These are phyloP conservation scores for Hippophae gyantsensis DNA, from an alignment of 306 rosid genomes.

Conservation along the genomic window DNA sequence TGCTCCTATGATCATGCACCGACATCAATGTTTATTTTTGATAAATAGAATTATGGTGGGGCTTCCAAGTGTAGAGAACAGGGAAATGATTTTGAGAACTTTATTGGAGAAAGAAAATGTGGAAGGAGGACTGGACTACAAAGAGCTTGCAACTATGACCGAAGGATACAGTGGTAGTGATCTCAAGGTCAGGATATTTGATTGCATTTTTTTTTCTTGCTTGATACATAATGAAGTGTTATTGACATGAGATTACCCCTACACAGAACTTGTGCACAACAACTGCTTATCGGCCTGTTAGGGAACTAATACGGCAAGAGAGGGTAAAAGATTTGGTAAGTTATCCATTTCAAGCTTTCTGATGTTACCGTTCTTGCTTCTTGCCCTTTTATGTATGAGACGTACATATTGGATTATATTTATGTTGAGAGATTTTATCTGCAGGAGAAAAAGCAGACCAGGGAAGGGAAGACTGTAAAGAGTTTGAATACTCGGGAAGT, in stretches of 20 bases:
- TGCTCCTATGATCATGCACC: neutral
- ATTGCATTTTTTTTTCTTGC: neutral
- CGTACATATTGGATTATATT: constrained; percentile 1
- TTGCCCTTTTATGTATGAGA: neutral
- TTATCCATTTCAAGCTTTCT: neutral
- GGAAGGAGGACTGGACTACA: constrained; percentile 50
- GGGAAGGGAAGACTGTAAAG: neutral
- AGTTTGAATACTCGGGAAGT: constrained; percentile 6
- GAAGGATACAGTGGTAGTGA: constrained; percentile 97
- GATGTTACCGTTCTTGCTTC: neutral
- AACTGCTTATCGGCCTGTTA: constrained; percentile 85
- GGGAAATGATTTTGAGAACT: constrained; percentile 77
- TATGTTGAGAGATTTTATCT: neutral
- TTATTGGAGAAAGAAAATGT: constrained; percentile 64
- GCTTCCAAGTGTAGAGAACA: constrained; percentile 71
- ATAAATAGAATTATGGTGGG: constrained; percentile 87
- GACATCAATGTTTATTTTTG: neutral
- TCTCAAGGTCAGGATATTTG: constrained; percentile 48
- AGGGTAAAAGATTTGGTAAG: constrained; percentile 61
- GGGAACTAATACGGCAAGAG: constrained; percentile 82
- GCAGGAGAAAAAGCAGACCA: constrained; percentile 17
- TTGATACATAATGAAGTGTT: constrained; percentile 5
- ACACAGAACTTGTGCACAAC: constrained; percentile 78
- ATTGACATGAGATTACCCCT: constrained; percentile 9
- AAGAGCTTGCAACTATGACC: constrained; percentile 72